These are phyloP conservation scores for Gnaphalium uliginosum DNA, from an alignment of 129 eudicot genomes.

Conservation along the genomic window DNA sequence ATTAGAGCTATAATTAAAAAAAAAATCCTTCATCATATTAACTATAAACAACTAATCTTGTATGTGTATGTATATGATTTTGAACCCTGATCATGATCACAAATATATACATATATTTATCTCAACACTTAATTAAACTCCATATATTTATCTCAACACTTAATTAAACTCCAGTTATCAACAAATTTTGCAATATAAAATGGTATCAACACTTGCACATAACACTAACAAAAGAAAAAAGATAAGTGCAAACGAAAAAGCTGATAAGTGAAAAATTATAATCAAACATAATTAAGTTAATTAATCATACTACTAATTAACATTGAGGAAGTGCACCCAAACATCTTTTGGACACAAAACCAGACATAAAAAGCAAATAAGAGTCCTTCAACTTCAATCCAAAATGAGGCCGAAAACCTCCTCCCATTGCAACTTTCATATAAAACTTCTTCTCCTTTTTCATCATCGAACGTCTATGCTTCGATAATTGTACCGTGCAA, in stretches of 20 bases:
- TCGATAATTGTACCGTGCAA: conserved; percentile 12
- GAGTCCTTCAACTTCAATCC: conserved; percentile 33
- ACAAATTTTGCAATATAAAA: neutral
- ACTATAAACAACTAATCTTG: no score
- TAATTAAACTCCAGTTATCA: conserved; percentile 1
- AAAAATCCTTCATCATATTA: no score
- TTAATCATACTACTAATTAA: neutral
- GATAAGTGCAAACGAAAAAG: conserved; percentile 17
- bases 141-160: neutral
- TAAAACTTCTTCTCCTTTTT: conserved; percentile 30
- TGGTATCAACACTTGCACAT: conserved; percentile 14
- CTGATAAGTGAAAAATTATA: neutral
- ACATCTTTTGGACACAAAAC: conserved; percentile 34
- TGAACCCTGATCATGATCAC: neutral
- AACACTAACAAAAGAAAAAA: neutral
- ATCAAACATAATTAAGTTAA: neutral
- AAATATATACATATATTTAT: neutral
- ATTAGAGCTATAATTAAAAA: no score
- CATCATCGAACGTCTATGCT: conserved; percentile 29
- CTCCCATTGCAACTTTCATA: conserved; percentile 31
- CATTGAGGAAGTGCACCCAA: conserved; percentile 36
- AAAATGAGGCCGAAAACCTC: conserved; percentile 22
- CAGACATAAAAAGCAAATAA: conserved; percentile 31
- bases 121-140: neutral
- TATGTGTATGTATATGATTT: no score